Evolutionary conservation across 805 yeast species (phyloP).

Genomic region (Candida ulmi): DNA sequence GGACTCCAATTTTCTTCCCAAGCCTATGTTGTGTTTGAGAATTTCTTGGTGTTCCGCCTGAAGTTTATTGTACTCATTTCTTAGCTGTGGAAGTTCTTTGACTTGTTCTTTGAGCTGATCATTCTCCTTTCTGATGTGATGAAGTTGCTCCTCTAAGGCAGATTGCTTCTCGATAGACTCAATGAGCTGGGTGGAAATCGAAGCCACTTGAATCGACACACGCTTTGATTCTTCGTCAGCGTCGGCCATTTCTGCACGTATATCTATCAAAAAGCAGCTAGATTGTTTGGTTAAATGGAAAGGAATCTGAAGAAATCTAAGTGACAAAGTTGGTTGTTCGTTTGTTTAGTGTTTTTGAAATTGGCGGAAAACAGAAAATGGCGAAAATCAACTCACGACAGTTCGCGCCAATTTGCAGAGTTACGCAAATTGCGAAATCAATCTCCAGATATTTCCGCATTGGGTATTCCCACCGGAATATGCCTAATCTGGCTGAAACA

Average conservation of each 20-base stretch:
- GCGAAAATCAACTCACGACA: neutral
- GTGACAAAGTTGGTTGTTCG: no score
- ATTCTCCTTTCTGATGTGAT: constrained; percentile 33
- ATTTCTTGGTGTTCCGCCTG: constrained; percentile 29
- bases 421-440: no score
- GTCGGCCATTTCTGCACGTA: neutral
- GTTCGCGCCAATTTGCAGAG: no score
- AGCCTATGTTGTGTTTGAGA: constrained; percentile 25
- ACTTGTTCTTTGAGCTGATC: constrained; percentile 22
- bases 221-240: constrained; percentile 33
- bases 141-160: constrained; percentile 44
- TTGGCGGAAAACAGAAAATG: neutral
- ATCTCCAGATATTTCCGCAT: no score
- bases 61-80: constrained; percentile 24
- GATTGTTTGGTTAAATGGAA: no score
- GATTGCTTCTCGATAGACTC: constrained; percentile 56
- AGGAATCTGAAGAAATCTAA: no score
- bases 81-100: constrained; percentile 16
- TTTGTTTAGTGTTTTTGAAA: no score
- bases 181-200: constrained; percentile 53
- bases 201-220: constrained; percentile 48
- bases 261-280: no score
- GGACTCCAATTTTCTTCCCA: constrained; percentile 25
- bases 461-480: no score
- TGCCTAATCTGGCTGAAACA: no score